Evolutionary conservation across 164 flowering plant genomes (phyloP).

Genomic region (Platanus orientalis): DNA sequence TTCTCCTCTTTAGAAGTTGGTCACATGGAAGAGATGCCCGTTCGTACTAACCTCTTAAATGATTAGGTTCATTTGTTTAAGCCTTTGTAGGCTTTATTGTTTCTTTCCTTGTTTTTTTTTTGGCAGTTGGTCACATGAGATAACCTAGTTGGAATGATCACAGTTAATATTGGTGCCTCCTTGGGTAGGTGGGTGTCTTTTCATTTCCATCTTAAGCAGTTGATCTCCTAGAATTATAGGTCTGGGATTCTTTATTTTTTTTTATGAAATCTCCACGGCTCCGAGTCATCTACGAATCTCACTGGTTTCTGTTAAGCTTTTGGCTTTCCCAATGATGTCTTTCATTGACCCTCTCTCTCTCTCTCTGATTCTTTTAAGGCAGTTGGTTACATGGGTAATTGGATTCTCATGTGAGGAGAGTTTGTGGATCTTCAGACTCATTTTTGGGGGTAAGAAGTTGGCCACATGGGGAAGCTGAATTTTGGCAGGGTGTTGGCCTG

Average conservation of each 20-base stretch:
- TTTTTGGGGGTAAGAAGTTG: not conserved
- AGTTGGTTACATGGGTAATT: too few species aligned
- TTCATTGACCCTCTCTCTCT: not conserved
- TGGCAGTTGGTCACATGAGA: conserved; percentile 18
- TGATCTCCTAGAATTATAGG: conserved; percentile 15
- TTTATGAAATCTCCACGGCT: not conserved
- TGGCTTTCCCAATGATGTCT: not conserved
- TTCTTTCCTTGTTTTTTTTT: too few species aligned
- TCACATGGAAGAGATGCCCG: conserved; percentile 24
- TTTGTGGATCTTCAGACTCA: not conserved
- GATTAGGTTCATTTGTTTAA: not conserved
- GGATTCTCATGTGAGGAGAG: conserved; percentile 8
- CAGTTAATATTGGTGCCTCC: conserved; percentile 9
- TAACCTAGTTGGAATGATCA: conserved; percentile 7
- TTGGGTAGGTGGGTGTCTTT: conserved; percentile 5
- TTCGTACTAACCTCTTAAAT: not conserved
- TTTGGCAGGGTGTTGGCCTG: conserved; percentile 54
- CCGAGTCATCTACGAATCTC: not conserved
- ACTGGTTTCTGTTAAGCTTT: conserved; percentile 16
- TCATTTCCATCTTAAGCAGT: conserved; percentile 10
- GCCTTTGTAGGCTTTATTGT: not conserved
- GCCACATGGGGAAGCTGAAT: conserved; percentile 55
- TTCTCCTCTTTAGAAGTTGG: conserved; percentile 6
- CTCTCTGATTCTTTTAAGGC: too few species aligned
- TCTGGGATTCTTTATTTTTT: conserved; percentile 10